Evolutionary conservation across 179 eudicot genomes (phyloP).

Genomic region (Spinacia oleracea): DNA sequence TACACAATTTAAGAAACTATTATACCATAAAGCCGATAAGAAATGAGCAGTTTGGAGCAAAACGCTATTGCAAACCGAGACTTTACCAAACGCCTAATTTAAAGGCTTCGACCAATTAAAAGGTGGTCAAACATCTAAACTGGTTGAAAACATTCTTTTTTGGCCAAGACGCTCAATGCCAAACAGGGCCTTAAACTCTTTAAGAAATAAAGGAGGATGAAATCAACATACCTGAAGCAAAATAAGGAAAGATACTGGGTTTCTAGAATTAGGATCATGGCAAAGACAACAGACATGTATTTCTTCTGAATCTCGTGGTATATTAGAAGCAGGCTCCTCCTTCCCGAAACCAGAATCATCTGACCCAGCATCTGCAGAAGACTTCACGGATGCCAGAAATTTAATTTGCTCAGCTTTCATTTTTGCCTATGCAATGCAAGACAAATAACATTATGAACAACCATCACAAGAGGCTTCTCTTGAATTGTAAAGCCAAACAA

Average conservation of each 20-base stretch:
- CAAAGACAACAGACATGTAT: conserved; percentile 82
- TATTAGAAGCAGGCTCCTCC: conserved; percentile 48
- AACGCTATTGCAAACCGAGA: too few species aligned
- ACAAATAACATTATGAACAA: not conserved
- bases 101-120: too few species aligned
- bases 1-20: not conserved
- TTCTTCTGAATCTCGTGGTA: conserved; percentile 40
- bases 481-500: not conserved
- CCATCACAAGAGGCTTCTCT: not conserved
- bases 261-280: conserved; percentile 73
- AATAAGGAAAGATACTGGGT: conserved; percentile 71
- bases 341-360: conserved; percentile 45
- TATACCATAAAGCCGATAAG: too few species aligned
- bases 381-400: conserved; percentile 64
- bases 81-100: too few species aligned
- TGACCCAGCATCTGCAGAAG: conserved; percentile 42
- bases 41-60: too few species aligned
- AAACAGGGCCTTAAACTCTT: not conserved
- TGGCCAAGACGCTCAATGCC: too few species aligned
- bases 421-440: conserved; percentile 62
- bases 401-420: conserved; percentile 95
- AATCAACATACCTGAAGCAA: conserved; percentile 75
- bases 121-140: too few species aligned
- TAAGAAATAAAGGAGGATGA: not conserved
- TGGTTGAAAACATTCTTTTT: too few species aligned